Evolutionary conservation across 2,329 filamentous ascomycete genomes (phyloP).

Genomic region (Stagonosporopsis tanaceti): DNA sequence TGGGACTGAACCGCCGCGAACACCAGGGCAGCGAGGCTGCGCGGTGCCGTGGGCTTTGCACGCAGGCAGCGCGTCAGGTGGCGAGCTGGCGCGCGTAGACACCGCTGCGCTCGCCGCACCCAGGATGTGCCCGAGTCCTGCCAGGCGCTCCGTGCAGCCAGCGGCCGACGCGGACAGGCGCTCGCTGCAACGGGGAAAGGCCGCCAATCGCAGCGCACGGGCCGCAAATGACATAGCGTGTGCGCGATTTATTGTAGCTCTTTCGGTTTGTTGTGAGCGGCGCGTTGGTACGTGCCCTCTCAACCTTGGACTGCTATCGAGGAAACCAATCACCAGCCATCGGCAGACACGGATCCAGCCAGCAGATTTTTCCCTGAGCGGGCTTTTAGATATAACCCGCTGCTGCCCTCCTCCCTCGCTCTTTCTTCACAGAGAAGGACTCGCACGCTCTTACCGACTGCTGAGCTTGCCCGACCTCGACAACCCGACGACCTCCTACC

Average conservation of each 20-base stretch:
- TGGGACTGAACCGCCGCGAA: slow-evolving; percentile 3
- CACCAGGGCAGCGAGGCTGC: not conserved
- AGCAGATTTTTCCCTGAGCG: slow-evolving; percentile 41
- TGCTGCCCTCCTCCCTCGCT: slow-evolving; percentile 25
- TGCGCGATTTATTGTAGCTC: slow-evolving; percentile 27
- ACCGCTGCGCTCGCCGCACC: not conserved
- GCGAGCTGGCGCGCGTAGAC: too few species aligned
- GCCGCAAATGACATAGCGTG: slow-evolving; percentile 24
- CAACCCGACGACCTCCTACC: slow-evolving; percentile 24
- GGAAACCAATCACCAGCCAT: slow-evolving; percentile 24
- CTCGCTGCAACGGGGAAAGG: slow-evolving; percentile 24
- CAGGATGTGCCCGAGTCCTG: not conserved
- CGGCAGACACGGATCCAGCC: slow-evolving; percentile 25
- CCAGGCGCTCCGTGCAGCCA: slow-evolving; percentile 6
- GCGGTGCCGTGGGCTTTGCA: too few species aligned
- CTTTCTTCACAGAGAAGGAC: slow-evolving; percentile 40
- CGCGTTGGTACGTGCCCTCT: slow-evolving; percentile 18
- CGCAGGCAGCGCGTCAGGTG: not conserved
- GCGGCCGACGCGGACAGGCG: slow-evolving; percentile 22
- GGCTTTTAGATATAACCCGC: slow-evolving; percentile 34
- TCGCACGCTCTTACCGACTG: slow-evolving; percentile 38
- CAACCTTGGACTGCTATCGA: slow-evolving; percentile 25
- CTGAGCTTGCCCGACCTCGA: slow-evolving; percentile 39
- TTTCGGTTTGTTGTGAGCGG: slow-evolving; percentile 25
- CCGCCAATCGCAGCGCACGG: slow-evolving; percentile 26